phyloP scores from a whole-genome alignment of 345 rosid species.

The Brassica napus region Da-Ae NC_063438.1:2645001-2645500 shows the following conservation, averaged over 20 bases:
- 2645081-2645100: constrained; percentile 16
- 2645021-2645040: constrained; percentile 1
- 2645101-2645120: constrained; percentile 7
- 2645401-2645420: too few relatives aligned
- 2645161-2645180: constrained; percentile 22
- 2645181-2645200: neutral
- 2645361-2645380: too few relatives aligned
- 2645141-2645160: neutral
- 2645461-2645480: constrained; percentile 20
- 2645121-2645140: constrained; percentile 35
- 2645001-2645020: constrained; percentile 15
- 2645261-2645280: too few relatives aligned
- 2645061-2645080: constrained; percentile 12
- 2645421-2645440: too few relatives aligned
- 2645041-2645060: constrained; percentile 18
- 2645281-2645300: too few relatives aligned
- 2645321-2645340: too few relatives aligned
- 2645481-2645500: constrained; percentile 3
- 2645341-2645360: too few relatives aligned
- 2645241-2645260: too few relatives aligned
- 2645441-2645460: constrained; percentile 1
- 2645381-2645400: too few relatives aligned
- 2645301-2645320: too few relatives aligned
- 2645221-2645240: too few relatives aligned
- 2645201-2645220: too few relatives aligned